Evolutionary conservation across 1,284 basidiomycete species (phyloP).

Genomic region (Microbotryomycetes sp.): DNA sequence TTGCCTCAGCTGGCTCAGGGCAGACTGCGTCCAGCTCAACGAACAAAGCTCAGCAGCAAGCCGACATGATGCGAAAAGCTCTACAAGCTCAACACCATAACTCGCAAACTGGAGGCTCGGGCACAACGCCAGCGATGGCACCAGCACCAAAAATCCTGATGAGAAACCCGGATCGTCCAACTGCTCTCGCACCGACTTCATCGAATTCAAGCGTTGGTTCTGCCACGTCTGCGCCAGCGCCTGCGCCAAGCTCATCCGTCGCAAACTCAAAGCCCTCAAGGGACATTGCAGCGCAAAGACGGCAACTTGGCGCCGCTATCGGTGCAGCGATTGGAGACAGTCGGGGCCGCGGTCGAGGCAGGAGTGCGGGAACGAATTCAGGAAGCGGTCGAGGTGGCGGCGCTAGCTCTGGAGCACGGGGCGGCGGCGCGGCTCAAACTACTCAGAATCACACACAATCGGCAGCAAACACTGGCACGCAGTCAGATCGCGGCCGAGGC

Average conservation of each 20-base stretch:
- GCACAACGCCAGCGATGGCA: background rate
- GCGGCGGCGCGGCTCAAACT: no score
- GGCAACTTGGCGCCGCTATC: background rate
- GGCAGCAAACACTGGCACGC: conserved; percentile 2
- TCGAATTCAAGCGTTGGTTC: background rate
- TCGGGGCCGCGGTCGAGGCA: background rate
- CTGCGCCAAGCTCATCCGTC: background rate
- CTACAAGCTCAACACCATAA: background rate
- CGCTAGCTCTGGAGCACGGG: background rate
- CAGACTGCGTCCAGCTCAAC: no score
- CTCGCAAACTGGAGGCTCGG: background rate
- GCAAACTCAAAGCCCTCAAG: background rate
- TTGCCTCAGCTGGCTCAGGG: no score
- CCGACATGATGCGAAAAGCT: background rate
- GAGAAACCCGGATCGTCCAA: background rate
- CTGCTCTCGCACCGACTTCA: background rate
- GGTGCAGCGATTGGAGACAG: background rate
- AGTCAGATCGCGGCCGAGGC: conserved; percentile 1
- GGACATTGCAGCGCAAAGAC: background rate
- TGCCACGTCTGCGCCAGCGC: no score
- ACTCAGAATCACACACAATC: conserved; percentile 12
- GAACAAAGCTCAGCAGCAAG: background rate
- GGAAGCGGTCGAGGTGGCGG: background rate
- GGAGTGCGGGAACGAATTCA: background rate
- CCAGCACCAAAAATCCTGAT: background rate